These are phyloP conservation scores for Botryosphaeria dothidea DNA, from an alignment of 2,329 filamentous ascomycete genomes.

Conservation along the genomic window DNA sequence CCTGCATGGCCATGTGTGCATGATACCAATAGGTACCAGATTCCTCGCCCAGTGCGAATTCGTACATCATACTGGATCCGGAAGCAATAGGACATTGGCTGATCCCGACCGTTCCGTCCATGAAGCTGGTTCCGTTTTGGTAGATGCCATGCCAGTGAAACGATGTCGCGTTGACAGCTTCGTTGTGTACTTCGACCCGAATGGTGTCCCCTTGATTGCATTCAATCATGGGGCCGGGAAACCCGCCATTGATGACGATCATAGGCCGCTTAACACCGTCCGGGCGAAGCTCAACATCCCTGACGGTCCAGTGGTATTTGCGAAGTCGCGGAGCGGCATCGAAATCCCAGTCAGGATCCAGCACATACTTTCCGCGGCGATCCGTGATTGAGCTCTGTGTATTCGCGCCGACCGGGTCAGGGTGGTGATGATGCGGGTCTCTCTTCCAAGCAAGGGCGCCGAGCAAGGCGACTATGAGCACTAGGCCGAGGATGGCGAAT, in stretches of 20 bases:
- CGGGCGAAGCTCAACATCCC: constrained; percentile 60
- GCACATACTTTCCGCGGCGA: constrained; percentile 43
- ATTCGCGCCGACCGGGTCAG: not conserved
- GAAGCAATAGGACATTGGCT: constrained; percentile 68
- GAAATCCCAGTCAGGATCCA: constrained; percentile 60
- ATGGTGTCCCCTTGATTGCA: constrained; percentile 65
- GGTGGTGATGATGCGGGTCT: not conserved
- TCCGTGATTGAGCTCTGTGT: not conserved
- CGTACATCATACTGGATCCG: constrained; percentile 65
- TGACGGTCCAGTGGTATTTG: constrained; percentile 62
- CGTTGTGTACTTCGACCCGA: constrained; percentile 65
- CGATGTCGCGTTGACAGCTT: constrained; percentile 60
- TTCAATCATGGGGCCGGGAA: constrained; percentile 42
- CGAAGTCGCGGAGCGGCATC: constrained; percentile 51
- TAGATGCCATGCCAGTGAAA: constrained; percentile 72
- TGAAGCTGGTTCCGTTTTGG: constrained; percentile 67
- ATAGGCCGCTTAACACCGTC: constrained; percentile 52
- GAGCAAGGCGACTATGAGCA: not conserved
- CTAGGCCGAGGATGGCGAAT: not conserved
- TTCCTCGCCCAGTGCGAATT: constrained; percentile 57
- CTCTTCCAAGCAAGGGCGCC: not conserved
- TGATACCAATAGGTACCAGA: constrained; percentile 80
- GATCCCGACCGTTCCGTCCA: constrained; percentile 69
- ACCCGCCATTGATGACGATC: constrained; percentile 43
- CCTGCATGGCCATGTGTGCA: constrained; percentile 66